Conservation (phyloP, 1,284 basidiomycete genomes). For the Peniophora sp. region DNA sequence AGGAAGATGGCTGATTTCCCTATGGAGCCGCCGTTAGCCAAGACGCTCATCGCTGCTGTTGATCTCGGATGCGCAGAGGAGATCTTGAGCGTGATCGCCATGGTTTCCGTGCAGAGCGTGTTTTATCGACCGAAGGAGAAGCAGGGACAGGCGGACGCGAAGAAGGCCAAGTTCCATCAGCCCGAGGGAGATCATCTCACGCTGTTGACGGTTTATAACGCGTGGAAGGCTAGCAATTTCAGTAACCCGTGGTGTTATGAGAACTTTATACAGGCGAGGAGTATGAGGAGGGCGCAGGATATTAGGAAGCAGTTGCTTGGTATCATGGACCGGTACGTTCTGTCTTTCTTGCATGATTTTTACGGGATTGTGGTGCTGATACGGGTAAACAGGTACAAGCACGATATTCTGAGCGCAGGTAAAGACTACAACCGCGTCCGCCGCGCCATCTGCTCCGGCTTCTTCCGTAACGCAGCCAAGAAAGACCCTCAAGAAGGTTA, state of each 20-base stretch:
- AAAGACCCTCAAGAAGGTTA: slow-evolving; percentile 96
- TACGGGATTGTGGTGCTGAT: slow-evolving; percentile 1
- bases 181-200: slow-evolving; percentile 98
- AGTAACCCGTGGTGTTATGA: slow-evolving; percentile 96
- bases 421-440: slow-evolving; percentile 91
- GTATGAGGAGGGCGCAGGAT: slow-evolving; percentile 96
- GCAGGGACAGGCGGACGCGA: slow-evolving; percentile 96
- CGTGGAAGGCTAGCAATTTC: slow-evolving; percentile 94
- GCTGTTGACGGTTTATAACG: slow-evolving; percentile 94
- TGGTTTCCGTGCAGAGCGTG: slow-evolving; percentile 94
- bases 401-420: slow-evolving; percentile 89
- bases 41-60: slow-evolving; percentile 98
- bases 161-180: slow-evolving; percentile 98
- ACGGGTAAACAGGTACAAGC: slow-evolving; percentile 68
- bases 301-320: slow-evolving; percentile 95
- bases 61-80: slow-evolving; percentile 97
- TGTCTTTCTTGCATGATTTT: neutral
- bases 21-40: slow-evolving; percentile 92
- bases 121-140: slow-evolving; percentile 99
- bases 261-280: slow-evolving; percentile 96
- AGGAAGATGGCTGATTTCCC: slow-evolving; percentile 99
- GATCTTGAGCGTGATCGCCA: slow-evolving; percentile 93
- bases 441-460: slow-evolving; percentile 94
- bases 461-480: slow-evolving; percentile 94
- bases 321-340: slow-evolving; percentile 92